Evolutionary conservation across 2,329 filamentous ascomycete genomes (phyloP), one percentile per base, ranked within the genome.

Genomic region (Xylariaceae sp.): DNA sequence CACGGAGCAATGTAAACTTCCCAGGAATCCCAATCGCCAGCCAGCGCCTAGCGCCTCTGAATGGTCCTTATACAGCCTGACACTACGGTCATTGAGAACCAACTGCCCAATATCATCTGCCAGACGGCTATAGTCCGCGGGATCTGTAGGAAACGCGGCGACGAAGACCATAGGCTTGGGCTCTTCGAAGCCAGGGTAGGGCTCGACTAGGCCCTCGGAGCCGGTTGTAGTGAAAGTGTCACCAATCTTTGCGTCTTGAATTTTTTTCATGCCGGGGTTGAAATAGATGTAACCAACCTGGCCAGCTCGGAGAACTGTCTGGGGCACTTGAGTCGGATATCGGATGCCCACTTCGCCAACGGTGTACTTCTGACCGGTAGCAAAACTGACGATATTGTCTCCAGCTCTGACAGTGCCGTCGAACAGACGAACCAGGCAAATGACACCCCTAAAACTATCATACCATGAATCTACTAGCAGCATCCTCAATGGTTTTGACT

Each of bases 81-180:
- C 88, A 61, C 89, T 95, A 44, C 93, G 83, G 63, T 98, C 93
- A 62, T 98, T 98, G 39, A 98, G 79, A 2, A 91, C 83, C 12
- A 98, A 81, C 61, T 97, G 91, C 46, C 85, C 85, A 59, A 98
- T 96, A 63, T 89, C 95, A 63, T 97, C 91, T 49, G 94, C 88
- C 3, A 98, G 71, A 57, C 89, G 86, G 33, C 79, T 78, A 59
- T 95, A 91, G 62, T 95, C 88, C 54, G 83, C 74, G 53, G 95
- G 89, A 57, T 98, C 90, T 0, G 90, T 89, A 0, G 93, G 93
- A 55, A 95, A 98, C 0, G 93, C 93, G 1, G 91, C 90, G 3
- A 98, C 93, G 54, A 98, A 98, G 4, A 98, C 93, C 93, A 98
- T 98, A 4, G 90, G 86, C 64, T 98, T 95, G 1, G 93, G 91